Evolutionary conservation across 2,329 filamentous ascomycete species (phyloP).

Genomic region (Thielaviopsis ethacetica): DNA sequence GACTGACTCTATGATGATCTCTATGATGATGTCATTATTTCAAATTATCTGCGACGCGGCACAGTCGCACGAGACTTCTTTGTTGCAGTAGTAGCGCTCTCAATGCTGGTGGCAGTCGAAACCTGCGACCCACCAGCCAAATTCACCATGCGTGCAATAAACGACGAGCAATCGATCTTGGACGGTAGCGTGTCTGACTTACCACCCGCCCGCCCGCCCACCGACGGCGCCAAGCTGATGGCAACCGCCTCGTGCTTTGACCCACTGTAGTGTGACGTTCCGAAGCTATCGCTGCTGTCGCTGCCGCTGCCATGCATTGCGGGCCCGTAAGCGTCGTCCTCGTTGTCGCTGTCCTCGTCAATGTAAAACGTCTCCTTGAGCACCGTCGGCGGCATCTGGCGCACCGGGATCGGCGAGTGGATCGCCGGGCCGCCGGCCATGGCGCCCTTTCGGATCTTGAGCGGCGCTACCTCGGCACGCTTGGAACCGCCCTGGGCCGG

Average conservation of each 20-base stretch:
- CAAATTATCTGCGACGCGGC: no score
- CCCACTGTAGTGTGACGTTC: background rate
- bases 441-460: background rate
- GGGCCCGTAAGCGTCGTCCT: background rate
- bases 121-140: background rate
- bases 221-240: background rate
- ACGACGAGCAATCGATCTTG: background rate
- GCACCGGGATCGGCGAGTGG: background rate
- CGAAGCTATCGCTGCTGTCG: background rate
- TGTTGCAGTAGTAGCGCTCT: no score
- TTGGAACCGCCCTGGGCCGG: background rate
- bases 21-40: no score
- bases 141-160: conserved; percentile 1
- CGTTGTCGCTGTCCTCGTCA: background rate
- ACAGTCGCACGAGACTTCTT: no score
- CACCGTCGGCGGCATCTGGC: background rate
- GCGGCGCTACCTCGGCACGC: background rate
- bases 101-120: background rate
- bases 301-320: no score
- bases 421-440: background rate
- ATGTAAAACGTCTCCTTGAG: background rate
- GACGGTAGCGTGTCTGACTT: background rate
- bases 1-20: no score
- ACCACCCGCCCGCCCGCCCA: no score
- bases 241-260: background rate